phyloP scores from a whole-genome alignment of 345 rosid species.

The Aurinia saxatilis region DNA sequence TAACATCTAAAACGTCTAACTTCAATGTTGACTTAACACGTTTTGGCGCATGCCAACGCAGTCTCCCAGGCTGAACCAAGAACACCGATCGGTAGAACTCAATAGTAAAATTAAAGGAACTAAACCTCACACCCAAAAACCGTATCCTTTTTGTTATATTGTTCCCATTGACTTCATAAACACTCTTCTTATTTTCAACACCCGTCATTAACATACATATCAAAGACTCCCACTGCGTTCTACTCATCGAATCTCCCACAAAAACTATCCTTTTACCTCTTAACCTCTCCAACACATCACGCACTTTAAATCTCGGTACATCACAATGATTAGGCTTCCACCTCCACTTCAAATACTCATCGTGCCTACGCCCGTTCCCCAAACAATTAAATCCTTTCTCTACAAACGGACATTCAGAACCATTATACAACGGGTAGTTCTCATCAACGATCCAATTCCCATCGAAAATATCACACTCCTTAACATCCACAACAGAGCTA shows the following conservation, averaged over 20 bases:
- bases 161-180: constrained; percentile 74
- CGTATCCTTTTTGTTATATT: constrained; percentile 72
- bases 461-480: constrained; percentile 42
- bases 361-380: constrained; percentile 59
- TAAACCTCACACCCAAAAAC: constrained; percentile 70
- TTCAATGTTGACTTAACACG: constrained; percentile 67
- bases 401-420: constrained; percentile 64
- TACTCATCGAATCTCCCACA: constrained; percentile 88
- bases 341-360: constrained; percentile 63
- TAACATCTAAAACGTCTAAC: constrained; percentile 69
- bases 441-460: constrained; percentile 66
- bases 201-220: constrained; percentile 86
- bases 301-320: constrained; percentile 51
- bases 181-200: constrained; percentile 68
- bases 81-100: constrained; percentile 90
- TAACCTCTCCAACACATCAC: constrained; percentile 41
- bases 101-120: constrained; percentile 61
- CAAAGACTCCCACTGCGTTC: constrained; percentile 90
- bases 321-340: constrained; percentile 73
- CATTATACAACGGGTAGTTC: constrained; percentile 57
- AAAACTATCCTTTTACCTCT: constrained; percentile 70
- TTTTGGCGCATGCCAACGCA: constrained; percentile 61
- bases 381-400: constrained; percentile 77
- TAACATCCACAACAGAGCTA: constrained; percentile 13
- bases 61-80: constrained; percentile 75